phyloP scores from a whole-genome alignment of 768 basidiomycete genomes.

The Suillus subaureus region DNA sequence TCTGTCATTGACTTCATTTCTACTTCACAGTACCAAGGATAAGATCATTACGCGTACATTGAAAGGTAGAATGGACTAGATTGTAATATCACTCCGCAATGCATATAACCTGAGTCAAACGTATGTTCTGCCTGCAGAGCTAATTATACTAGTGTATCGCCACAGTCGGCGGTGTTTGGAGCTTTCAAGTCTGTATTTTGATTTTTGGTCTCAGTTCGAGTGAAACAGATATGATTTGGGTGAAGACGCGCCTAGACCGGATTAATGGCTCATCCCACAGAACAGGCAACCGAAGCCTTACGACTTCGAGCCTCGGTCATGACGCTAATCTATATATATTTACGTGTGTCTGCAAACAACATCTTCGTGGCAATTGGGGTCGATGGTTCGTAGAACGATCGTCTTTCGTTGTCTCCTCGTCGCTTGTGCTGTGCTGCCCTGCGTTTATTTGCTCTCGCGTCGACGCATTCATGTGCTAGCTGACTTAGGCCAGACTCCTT shows the following conservation, averaged over 20 bases:
- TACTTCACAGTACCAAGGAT: slow-evolving; percentile 61
- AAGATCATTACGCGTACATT: slow-evolving; percentile 81
- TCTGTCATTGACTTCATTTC: slow-evolving; percentile 13
- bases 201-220: not conserved
- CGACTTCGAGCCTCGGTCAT: not conserved
- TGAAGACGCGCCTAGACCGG: not conserved
- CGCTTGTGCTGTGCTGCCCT: not conserved
- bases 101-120: not conserved
- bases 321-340: not conserved
- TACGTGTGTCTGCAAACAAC: not conserved
- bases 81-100: not conserved
- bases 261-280: not conserved
- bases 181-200: not conserved
- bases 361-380: not conserved
- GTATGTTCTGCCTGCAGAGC: not conserved
- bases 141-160: not conserved
- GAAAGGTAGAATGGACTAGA: slow-evolving; percentile 90
- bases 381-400: not conserved
- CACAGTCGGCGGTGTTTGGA: not conserved
- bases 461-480: not conserved
- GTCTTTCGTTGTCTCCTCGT: slow-evolving; percentile 3
- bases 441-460: not conserved
- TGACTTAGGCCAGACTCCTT: slow-evolving; percentile 4
- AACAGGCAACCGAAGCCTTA: not conserved
- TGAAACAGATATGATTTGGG: not conserved